Conservation (phyloP, 805 yeast genomes). For the Blastobotrys mokoenaii region DNA sequence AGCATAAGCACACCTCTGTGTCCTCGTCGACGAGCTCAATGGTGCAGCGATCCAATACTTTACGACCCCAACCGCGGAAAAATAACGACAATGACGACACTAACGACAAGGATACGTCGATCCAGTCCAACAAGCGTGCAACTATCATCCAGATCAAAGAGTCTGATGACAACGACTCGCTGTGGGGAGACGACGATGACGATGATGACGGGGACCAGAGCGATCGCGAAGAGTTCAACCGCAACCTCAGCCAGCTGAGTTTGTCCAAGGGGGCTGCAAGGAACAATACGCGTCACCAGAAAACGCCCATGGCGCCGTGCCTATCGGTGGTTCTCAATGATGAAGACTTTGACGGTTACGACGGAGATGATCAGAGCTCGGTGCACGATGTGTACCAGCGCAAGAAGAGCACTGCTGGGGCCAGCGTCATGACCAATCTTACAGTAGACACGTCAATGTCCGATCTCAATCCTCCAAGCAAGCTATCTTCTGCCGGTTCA, state of each 20-base stretch:
- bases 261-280: no score
- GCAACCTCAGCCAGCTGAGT: no score
- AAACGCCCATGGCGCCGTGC: neutral
- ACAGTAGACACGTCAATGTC: no score
- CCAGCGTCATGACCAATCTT: no score
- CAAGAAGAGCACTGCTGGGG: no score
- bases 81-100: neutral
- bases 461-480: no score
- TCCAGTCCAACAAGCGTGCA: neutral
- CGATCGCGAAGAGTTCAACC: no score
- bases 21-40: conserved; percentile 6
- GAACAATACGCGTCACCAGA: neutral
- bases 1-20: conserved; percentile 4
- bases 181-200: conserved; percentile 1
- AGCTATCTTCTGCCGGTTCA: neutral
- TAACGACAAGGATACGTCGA: neutral
- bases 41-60: no score
- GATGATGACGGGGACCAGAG: neutral
- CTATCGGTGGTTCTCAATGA: neutral
- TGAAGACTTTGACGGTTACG: no score
- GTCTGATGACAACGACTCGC: no score
- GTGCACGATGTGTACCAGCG: neutral
- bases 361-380: neutral
- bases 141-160: neutral
- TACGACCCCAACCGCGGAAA: conserved; percentile 6